Conservation (phyloP, 768 basidiomycete species). For the Lactarius hatsudake region DNA sequence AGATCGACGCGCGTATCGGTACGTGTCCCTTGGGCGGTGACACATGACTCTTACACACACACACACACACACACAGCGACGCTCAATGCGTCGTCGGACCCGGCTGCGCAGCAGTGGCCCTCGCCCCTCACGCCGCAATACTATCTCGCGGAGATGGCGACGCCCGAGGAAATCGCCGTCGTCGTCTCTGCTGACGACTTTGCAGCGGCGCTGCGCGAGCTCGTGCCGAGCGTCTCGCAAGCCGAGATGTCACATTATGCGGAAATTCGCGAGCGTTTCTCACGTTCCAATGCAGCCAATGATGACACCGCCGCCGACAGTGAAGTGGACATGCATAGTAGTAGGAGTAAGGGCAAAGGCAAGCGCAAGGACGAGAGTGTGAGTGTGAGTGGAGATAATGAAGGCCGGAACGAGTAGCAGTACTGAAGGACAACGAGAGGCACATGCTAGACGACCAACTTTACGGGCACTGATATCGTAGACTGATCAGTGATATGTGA, state of each 20-base stretch:
- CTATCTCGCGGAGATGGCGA: slow-evolving; percentile 82
- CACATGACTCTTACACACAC: neutral
- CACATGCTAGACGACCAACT: neutral
- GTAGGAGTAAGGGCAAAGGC: neutral
- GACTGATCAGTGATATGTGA: neutral
- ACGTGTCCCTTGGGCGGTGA: slow-evolving; percentile 25
- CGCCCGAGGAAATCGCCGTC: slow-evolving; percentile 64
- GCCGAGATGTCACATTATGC: slow-evolving; percentile 85
- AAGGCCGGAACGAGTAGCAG: neutral
- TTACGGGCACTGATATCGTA: slow-evolving; percentile 7
- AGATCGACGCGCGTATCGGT: slow-evolving; percentile 76
- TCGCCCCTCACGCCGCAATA: slow-evolving; percentile 83
- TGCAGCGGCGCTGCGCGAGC: slow-evolving; percentile 59
- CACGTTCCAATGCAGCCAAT: slow-evolving; percentile 37
- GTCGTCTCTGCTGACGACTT: slow-evolving; percentile 79
- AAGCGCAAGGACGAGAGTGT: neutral
- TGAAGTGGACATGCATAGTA: slow-evolving; percentile 34
- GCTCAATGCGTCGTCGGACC: slow-evolving; percentile 47
- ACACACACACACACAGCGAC: slow-evolving; percentile 26
- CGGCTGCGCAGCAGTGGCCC: slow-evolving; percentile 38
- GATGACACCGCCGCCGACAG: neutral
- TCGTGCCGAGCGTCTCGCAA: slow-evolving; percentile 80
- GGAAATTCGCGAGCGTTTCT: slow-evolving; percentile 67
- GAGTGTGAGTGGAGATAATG: neutral
- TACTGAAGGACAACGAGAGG: no score